phyloP scores from a whole-genome alignment of 139 green algal genomes.

The Trebouxia sp. region DNA sequence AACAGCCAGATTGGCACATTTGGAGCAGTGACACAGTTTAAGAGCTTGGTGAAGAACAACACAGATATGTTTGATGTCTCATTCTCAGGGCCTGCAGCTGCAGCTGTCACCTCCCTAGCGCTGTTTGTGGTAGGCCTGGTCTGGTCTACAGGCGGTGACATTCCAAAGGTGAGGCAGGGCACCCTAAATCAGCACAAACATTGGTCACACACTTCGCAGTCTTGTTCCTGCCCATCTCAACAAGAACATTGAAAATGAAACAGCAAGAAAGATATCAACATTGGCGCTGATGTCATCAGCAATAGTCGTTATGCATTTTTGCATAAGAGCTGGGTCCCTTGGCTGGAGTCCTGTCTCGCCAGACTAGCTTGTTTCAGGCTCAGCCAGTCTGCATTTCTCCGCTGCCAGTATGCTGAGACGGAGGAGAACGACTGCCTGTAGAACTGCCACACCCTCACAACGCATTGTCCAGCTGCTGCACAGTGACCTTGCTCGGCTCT shows the following conservation, averaged over 20 bases:
- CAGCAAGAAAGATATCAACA: background rate
- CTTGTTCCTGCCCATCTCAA: no score
- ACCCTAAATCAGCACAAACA: no score
- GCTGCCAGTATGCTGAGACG: conserved; percentile 23
- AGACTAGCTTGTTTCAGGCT: no score
- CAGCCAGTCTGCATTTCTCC: no score
- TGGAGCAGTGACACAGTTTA: conserved; percentile 87
- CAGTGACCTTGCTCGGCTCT: background rate
- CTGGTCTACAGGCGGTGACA: conserved; percentile 14
- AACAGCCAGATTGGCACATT: conserved; percentile 90
- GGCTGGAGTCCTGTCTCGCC: no score
- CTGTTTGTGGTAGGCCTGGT: conserved; percentile 68
- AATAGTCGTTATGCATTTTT: background rate
- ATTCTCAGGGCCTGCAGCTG: conserved; percentile 64
- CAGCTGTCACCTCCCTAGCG: conserved; percentile 43
- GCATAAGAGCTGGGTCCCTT: no score
- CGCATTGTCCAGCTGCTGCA: background rate
- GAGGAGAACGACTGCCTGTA: conserved; percentile 51
- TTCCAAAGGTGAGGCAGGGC: conserved; percentile 28
- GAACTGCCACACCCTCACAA: background rate
- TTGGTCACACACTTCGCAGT: no score
- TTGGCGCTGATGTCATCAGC: background rate
- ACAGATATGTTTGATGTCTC: conserved; percentile 84
- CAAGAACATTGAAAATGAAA: no score
- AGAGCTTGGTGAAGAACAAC: conserved; percentile 61